Conservation (phyloP, 306 rosid genomes). For the Urtica urens region DNA sequence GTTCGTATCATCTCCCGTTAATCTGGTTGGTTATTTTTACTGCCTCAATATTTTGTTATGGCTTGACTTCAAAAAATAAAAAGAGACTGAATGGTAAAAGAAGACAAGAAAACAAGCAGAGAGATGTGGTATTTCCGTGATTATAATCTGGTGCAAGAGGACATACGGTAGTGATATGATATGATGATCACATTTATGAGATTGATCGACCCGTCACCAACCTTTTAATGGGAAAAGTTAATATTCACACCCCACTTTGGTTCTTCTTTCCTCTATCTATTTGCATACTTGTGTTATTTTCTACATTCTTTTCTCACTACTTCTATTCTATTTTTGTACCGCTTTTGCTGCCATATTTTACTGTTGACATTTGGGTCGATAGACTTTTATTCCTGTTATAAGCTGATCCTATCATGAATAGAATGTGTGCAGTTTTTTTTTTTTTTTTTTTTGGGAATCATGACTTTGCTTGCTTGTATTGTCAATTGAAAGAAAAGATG, state of each 20-base stretch:
- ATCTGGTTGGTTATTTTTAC: slow-evolving; percentile 2
- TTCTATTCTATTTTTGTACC: not conserved
- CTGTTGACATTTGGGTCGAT: slow-evolving; percentile 1
- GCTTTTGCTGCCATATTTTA: not conserved
- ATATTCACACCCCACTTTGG: not conserved
- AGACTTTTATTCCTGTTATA: not conserved
- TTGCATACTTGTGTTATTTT: not conserved
- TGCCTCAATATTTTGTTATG: no score
- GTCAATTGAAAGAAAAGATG: slow-evolving; percentile 17
- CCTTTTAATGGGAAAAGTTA: slow-evolving; percentile 4
- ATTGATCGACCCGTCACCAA: slow-evolving; percentile 9
- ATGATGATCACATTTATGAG: slow-evolving; percentile 1
- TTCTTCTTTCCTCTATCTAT: not conserved
- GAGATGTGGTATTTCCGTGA: not conserved
- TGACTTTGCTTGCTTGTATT: slow-evolving; percentile 28
- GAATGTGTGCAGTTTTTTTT: slow-evolving; percentile 1
- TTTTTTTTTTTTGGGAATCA: slow-evolving; percentile 30
- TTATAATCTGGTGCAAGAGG: slow-evolving; percentile 4
- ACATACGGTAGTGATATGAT: slow-evolving; percentile 10
- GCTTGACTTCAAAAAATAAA: not conserved
- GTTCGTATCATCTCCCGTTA: not conserved
- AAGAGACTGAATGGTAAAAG: not conserved
- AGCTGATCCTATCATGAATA: not conserved
- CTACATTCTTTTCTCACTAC: not conserved
- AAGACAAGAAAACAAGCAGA: not conserved